Base-by-base conservation (phyloP, 805 yeast genomes). In the Hanseniaspora guilliermondii region DNA sequence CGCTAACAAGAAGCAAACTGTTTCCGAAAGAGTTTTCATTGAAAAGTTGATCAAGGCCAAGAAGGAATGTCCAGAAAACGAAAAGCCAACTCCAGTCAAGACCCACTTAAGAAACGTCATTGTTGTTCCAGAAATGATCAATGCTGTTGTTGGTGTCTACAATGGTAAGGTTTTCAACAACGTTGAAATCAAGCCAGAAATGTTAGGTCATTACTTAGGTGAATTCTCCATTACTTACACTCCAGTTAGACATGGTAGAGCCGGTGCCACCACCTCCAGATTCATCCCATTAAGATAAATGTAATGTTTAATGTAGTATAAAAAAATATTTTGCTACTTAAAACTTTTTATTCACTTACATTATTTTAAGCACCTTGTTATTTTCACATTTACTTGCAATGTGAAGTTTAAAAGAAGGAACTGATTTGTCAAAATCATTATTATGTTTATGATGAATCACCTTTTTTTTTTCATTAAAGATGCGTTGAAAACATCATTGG, bases 161-260 rank as follows among this genome's bases (percentile, higher is more conserved):
- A 93, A 93, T 83, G 99, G 99, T 80, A 93, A 93, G 82, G 87
- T 80, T 68, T 93, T 93, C 95, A 91, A 91, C 95, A 85, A 83
- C 69, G 96, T 93, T 75, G 99, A 93, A 77, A 79, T 93, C 78
- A 88, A 80, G 76, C 96, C 98, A 71, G 99, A 93, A 82, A 93
- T 93, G 98, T 89, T 91, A 73, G 97, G 98, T 74, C 96, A 91
- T 85, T 93, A 93, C 94, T 86, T 93, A 70, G 99, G 97, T 80
- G 99, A 93, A 82, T 93, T 93, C 87, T 91, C 98, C 71, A 93
- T 93, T 78, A 80, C 98, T 69, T 93, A 93, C 83, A 86, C 95
- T 76, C 98, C 99, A 73, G 97, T 91, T 74, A 87, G 95, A 82
- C 99, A 94, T 82, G 97, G 97, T 84, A 84, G 93, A 80, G 89